Conservation (phyloP, 495 filamentous ascomycete species). For the Bathelium albidoporum region DNA sequence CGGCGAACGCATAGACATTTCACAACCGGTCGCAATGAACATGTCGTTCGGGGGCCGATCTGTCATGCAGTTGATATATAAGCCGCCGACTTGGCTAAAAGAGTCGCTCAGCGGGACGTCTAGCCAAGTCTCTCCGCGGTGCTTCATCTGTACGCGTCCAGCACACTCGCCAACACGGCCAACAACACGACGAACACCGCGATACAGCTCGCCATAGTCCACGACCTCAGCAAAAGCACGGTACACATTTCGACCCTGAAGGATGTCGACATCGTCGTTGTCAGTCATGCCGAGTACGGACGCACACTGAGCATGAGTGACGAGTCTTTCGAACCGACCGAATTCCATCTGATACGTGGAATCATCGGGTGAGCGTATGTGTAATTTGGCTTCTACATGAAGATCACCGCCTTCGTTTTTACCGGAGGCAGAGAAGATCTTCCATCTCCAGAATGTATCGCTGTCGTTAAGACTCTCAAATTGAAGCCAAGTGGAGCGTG, state of each 20-base stretch:
- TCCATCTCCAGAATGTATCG: constrained; percentile 24
- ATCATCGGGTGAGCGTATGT: not conserved
- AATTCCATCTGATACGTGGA: not conserved
- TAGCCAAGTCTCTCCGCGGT: constrained; percentile 1
- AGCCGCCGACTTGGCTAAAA: constrained; percentile 10
- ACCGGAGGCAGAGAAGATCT: constrained; percentile 6
- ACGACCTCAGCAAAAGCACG: constrained; percentile 6
- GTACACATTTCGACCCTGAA: constrained; percentile 11
- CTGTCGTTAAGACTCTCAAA: constrained; percentile 17
- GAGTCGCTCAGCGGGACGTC: constrained; percentile 5
- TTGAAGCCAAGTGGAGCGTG: constrained; percentile 14
- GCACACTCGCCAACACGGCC: constrained; percentile 4
- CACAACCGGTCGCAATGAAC: constrained; percentile 4
- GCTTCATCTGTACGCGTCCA: not conserved
- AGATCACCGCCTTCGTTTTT: not conserved
- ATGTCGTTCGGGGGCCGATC: constrained; percentile 4
- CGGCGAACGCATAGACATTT: constrained; percentile 6
- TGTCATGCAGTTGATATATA: constrained; percentile 6
- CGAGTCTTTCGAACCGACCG: not conserved
- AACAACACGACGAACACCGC: constrained; percentile 1
- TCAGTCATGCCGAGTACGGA: not conserved
- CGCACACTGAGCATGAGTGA: not conserved
- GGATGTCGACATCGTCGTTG: not conserved
- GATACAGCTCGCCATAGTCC: constrained; percentile 4
- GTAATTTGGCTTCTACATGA: not conserved